Evolutionary conservation across 768 basidiomycete species (phyloP).

Genomic region (Gloeostereum incarnatum): DNA sequence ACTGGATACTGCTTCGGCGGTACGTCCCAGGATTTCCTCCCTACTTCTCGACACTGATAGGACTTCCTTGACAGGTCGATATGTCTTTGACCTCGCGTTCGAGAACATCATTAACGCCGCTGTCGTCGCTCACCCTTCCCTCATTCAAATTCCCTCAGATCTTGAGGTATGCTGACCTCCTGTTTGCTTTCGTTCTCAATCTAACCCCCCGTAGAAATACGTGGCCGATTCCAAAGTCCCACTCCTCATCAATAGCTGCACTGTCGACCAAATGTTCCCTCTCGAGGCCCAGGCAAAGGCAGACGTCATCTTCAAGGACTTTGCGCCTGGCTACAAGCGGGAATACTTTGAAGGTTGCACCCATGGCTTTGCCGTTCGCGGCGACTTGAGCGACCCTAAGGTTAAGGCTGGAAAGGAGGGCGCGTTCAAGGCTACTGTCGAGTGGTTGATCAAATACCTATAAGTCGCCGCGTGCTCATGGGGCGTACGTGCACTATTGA

Average conservation of each 20-base stretch:
- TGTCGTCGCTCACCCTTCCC: conserved; percentile 51
- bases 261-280: conserved; percentile 22
- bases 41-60: no score
- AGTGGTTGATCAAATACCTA: conserved; percentile 29
- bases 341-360: conserved; percentile 21
- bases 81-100: conserved; percentile 54
- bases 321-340: conserved; percentile 24
- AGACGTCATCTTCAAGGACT: conserved; percentile 25
- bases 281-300: conserved; percentile 26
- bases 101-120: conserved; percentile 38
- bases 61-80: conserved; percentile 28
- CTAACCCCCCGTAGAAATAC: conserved; percentile 31
- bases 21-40: conserved; percentile 12
- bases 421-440: conserved; percentile 39
- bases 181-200: not conserved
- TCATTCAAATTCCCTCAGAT: conserved; percentile 47
- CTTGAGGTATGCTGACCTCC: conserved; percentile 34
- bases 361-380: conserved; percentile 35
- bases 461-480: no score
- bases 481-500: no score
- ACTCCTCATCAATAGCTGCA: conserved; percentile 62
- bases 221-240: conserved; percentile 34
- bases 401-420: conserved; percentile 49
- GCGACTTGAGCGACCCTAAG: conserved; percentile 27
- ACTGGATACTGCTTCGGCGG: conserved; percentile 68